Evolutionary conservation across 306 rosid genomes (phyloP).

Genomic region (Dalbergia oliveri): DNA sequence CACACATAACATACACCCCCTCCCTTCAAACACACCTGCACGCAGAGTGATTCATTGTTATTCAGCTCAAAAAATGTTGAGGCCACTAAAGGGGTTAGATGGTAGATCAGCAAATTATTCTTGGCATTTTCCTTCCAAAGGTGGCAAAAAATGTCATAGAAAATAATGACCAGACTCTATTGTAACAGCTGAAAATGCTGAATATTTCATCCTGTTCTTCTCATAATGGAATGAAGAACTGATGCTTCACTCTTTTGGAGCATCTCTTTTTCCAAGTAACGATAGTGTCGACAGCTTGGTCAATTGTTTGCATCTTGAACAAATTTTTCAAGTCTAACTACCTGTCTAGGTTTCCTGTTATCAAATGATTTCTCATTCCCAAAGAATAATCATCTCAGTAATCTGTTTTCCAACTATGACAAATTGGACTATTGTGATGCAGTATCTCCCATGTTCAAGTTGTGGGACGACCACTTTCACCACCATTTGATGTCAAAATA

Average conservation of each 20-base stretch:
- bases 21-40: neutral
- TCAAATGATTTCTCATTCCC: neutral
- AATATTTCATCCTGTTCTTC: slow-evolving; percentile 2
- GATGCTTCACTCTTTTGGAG: neutral
- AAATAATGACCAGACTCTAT: neutral
- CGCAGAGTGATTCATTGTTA: neutral
- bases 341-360: neutral
- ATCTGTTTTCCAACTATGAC: slow-evolving; percentile 10
- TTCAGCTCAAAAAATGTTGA: neutral
- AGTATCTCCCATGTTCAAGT: slow-evolving; percentile 66
- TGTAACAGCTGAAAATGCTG: neutral
- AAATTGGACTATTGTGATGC: slow-evolving; percentile 46
- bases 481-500: slow-evolving; percentile 46
- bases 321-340: neutral
- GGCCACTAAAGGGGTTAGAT: neutral
- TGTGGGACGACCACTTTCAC: slow-evolving; percentile 53
- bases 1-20: neutral
- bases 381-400: neutral
- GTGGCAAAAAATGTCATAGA: neutral
- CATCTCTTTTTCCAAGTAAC: neutral
- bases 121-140: neutral
- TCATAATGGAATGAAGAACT: neutral
- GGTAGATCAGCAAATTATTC: slow-evolving; percentile 6
- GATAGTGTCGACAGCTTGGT: neutral
- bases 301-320: neutral